Conservation (phyloP, 306 rosid species). For the Ormosia semicastrata region DNA sequence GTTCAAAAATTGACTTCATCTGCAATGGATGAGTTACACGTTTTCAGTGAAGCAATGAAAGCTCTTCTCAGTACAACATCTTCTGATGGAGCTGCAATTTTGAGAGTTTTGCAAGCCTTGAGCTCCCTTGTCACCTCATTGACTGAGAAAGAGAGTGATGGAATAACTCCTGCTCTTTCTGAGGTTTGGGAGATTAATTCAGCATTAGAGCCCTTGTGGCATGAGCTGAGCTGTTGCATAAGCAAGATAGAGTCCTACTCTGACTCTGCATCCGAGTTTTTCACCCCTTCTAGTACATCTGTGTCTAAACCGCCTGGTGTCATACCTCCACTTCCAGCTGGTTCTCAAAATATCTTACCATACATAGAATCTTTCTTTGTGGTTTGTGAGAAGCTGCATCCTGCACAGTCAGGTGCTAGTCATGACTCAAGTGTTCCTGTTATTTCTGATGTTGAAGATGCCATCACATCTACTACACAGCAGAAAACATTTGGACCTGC, state of each 20-base stretch:
- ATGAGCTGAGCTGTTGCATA: slow-evolving; percentile 85
- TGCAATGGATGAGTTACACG: slow-evolving; percentile 75
- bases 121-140: slow-evolving; percentile 77
- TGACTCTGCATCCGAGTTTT: slow-evolving; percentile 61
- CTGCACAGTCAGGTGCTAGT: slow-evolving; percentile 68
- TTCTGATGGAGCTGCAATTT: slow-evolving; percentile 90
- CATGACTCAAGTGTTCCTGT: slow-evolving; percentile 55
- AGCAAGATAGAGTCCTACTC: slow-evolving; percentile 88
- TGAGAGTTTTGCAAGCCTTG: slow-evolving; percentile 93
- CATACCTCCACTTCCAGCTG: slow-evolving; percentile 81
- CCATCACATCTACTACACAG: slow-evolving; percentile 56
- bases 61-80: slow-evolving; percentile 82
- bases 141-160: slow-evolving; percentile 59
- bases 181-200: slow-evolving; percentile 75
- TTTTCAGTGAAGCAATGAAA: slow-evolving; percentile 72
- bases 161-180: slow-evolving; percentile 50
- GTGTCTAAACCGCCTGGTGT: slow-evolving; percentile 71
- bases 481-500: slow-evolving; percentile 59
- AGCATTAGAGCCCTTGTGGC: slow-evolving; percentile 93
- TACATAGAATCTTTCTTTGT: slow-evolving; percentile 95
- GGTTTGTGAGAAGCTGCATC: slow-evolving; percentile 92
- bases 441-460: slow-evolving; percentile 74
- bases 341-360: slow-evolving; percentile 90
- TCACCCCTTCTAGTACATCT: slow-evolving; percentile 50
- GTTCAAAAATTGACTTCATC: slow-evolving; percentile 76